These are phyloP conservation scores for Fusarium sp. DNA, from an alignment of 2,329 filamentous ascomycete species.

Conservation along the genomic window DNA sequence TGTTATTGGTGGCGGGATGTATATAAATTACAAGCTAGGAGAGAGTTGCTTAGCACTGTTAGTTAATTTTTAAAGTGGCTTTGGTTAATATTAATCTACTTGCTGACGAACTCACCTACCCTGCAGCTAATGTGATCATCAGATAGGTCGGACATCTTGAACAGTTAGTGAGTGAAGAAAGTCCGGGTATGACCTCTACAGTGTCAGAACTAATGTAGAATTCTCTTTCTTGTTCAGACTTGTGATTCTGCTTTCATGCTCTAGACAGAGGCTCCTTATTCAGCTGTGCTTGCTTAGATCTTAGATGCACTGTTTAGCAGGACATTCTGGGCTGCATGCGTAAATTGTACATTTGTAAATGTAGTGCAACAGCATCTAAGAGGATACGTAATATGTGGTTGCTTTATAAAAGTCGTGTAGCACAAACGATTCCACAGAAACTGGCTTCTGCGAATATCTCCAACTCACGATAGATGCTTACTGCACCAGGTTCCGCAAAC, in stretches of 20 bases:
- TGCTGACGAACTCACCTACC: neutral
- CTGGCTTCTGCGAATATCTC: neutral
- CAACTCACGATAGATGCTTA: neutral
- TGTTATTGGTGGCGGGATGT: neutral
- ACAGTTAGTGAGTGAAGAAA: too few species aligned
- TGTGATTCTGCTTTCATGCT: too few species aligned
- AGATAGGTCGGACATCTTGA: neutral
- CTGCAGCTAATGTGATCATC: neutral
- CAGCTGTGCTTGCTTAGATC: neutral
- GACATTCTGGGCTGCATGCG: fast-evolving
- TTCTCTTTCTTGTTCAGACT: too few species aligned
- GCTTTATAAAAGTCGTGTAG: neutral
- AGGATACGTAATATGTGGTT: too few species aligned
- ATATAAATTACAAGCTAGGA: too few species aligned
- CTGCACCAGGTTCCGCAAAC: neutral
- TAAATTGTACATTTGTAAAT: neutral
- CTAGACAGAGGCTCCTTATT: neutral
- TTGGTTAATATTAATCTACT: too few species aligned
- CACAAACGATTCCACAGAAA: neutral
- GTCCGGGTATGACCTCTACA: too few species aligned
- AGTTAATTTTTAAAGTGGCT: too few species aligned
- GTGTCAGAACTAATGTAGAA: too few species aligned
- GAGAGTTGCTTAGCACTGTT: neutral
- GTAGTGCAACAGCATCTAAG: neutral
- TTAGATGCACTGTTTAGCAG: neutral